Evolutionary conservation across 306 rosid genomes (phyloP).

Genomic region (Notholithocarpus densiflorus): DNA sequence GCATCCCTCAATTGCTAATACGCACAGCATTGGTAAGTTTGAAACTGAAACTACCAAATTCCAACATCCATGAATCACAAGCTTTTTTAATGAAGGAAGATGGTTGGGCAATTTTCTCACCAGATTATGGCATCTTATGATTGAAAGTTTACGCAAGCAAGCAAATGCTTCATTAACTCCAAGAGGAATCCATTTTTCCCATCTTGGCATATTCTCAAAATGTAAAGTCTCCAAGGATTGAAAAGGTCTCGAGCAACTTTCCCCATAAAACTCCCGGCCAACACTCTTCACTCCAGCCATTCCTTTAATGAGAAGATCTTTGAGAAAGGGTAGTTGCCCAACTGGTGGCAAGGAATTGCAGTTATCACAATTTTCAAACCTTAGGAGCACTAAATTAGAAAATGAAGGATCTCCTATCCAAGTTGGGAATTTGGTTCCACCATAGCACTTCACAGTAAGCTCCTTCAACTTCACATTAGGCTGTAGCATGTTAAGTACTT

Average conservation of each 20-base stretch:
- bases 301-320: neutral
- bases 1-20: neutral
- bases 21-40: neutral
- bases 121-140: neutral
- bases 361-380: neutral
- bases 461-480: neutral
- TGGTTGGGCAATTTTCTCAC: neutral
- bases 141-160: neutral
- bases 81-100: neutral
- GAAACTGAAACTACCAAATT: neutral
- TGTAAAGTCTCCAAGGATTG: neutral
- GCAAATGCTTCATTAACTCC: neutral
- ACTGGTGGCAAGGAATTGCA: neutral
- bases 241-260: neutral
- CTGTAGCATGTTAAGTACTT: neutral
- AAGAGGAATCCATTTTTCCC: neutral
- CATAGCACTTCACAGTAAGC: neutral
- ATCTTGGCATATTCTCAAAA: neutral
- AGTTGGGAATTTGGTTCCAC: neutral
- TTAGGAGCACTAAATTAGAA: neutral
- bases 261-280: slow-evolving; percentile 2
- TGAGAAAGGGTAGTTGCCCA: neutral
- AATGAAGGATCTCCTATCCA: slow-evolving; percentile 4
- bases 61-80: neutral
- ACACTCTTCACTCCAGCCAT: neutral